Conservation (phyloP, 257 asterid genomes). For the Solanum rostratum region DNA sequence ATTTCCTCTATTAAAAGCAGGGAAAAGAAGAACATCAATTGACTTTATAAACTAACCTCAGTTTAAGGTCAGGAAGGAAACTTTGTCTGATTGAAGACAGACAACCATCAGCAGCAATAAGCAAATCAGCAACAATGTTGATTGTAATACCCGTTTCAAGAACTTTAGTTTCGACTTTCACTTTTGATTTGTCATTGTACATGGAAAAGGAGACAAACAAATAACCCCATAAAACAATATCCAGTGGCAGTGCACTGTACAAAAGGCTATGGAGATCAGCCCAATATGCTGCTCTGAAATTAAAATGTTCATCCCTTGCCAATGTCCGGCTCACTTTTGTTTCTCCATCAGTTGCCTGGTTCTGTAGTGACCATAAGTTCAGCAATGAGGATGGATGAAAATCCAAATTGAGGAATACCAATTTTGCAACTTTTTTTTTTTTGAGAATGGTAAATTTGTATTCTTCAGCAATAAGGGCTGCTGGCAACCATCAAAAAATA, state of each 20-base stretch:
- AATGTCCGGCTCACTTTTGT: constrained; percentile 39
- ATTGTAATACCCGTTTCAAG: constrained; percentile 34
- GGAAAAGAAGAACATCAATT: not conserved
- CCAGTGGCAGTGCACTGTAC: constrained; percentile 36
- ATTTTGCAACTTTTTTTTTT: not conserved
- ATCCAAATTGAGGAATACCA: not conserved
- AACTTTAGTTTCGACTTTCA: constrained; percentile 23
- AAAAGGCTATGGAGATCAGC: constrained; percentile 67
- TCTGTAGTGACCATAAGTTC: constrained; percentile 23
- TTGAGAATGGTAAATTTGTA: no score
- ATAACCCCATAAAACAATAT: constrained; percentile 58
- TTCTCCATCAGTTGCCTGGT: constrained; percentile 45
- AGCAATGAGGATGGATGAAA: not conserved
- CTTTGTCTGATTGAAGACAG: constrained; percentile 45
- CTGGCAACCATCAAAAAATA: no score
- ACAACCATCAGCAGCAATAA: constrained; percentile 82
- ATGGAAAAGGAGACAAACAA: constrained; percentile 28
- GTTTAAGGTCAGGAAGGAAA: constrained; percentile 51
- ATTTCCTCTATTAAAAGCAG: not conserved
- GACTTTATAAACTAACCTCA: constrained; percentile 37
- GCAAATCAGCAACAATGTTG: constrained; percentile 42
- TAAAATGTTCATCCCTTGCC: constrained; percentile 58
- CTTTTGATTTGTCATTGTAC: constrained; percentile 29
- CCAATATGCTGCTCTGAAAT: constrained; percentile 76
- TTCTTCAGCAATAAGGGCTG: no score